Conservation (phyloP, 2,329 filamentous ascomycete species). For the Neofusicoccum parvum region DNA sequence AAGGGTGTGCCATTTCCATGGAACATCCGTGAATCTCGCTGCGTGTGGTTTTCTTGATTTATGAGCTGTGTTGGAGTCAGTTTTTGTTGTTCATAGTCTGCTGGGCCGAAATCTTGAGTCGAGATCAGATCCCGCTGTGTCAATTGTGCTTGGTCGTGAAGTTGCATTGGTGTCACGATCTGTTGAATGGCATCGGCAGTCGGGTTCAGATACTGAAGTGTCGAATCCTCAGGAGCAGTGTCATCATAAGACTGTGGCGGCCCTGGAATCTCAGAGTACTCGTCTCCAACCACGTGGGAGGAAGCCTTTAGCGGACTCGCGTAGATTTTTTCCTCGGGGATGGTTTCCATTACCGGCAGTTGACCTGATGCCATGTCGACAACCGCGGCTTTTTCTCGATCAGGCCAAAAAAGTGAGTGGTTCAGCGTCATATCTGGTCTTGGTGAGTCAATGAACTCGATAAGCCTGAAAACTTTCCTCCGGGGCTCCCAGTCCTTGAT, state of each 20-base stretch:
- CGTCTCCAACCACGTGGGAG: not conserved
- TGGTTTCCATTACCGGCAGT: not conserved
- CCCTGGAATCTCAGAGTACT: not conserved
- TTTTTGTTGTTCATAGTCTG: not conserved
- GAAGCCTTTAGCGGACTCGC: not conserved
- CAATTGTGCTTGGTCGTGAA: not conserved
- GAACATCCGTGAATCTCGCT: not conserved
- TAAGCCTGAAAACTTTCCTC: constrained; percentile 28
- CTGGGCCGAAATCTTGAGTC: not conserved
- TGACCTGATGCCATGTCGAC: not conserved
- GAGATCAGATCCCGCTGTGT: not conserved
- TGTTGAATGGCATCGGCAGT: not conserved
- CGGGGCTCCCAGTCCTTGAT: constrained; percentile 55
- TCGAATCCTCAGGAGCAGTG: not conserved
- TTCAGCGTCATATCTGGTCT: constrained; percentile 1
- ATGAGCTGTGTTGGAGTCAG: not conserved
- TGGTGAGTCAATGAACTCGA: constrained; percentile 29
- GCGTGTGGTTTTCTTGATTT: not conserved
- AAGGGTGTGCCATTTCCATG: not conserved
- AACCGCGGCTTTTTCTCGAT: not conserved
- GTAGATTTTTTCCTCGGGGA: not conserved
- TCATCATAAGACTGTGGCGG: not conserved
- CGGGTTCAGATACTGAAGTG: not conserved
- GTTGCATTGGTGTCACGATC: not conserved
- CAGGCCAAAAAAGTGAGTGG: not conserved